A percentile compares a stretch with the other conserved stretches of the same genome.
phyloP scores from a whole-genome alignment of 805 yeast genomes.

The Kazachstania psychrophila region DNA sequence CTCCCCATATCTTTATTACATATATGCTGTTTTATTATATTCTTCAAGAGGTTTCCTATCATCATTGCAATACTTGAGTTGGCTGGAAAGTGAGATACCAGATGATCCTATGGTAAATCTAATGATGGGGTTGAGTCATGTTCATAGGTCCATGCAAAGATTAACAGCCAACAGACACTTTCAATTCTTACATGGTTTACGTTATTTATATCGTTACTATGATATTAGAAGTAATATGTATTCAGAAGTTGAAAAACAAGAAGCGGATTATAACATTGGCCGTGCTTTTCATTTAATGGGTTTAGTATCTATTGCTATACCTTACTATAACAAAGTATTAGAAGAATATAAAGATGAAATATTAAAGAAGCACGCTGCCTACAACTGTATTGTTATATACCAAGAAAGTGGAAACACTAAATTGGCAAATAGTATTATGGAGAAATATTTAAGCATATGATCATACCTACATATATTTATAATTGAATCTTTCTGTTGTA shows the following conservation, averaged over 20 bases:
- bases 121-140: conserved; percentile 65
- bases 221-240: conserved; percentile 37
- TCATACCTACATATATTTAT: no score
- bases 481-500: no score
- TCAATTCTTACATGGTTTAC: conserved; percentile 79
- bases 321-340: conserved; percentile 64
- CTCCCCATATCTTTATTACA: conserved; percentile 60
- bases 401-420: conserved; percentile 61
- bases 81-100: conserved; percentile 58
- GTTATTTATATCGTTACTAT: conserved; percentile 65
- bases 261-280: conserved; percentile 74
- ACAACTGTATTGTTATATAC: conserved; percentile 70
- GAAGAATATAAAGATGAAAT: conserved; percentile 46
- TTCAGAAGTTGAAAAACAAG: conserved; percentile 48
- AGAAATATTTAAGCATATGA: conserved; percentile 49
- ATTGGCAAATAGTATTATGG: conserved; percentile 56
- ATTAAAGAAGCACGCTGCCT: conserved; percentile 72
- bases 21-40: conserved; percentile 73
- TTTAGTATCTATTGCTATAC: conserved; percentile 59
- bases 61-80: conserved; percentile 64
- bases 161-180: conserved; percentile 76
- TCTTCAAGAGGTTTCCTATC: conserved; percentile 78
- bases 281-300: conserved; percentile 80
- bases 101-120: conserved; percentile 74
- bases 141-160: conserved; percentile 88